A percentile compares a stretch with the other conserved stretches of the same genome.
Conservation (phyloP, 2,329 filamentous ascomycete genomes). For the Bisporella sp. region DNA sequence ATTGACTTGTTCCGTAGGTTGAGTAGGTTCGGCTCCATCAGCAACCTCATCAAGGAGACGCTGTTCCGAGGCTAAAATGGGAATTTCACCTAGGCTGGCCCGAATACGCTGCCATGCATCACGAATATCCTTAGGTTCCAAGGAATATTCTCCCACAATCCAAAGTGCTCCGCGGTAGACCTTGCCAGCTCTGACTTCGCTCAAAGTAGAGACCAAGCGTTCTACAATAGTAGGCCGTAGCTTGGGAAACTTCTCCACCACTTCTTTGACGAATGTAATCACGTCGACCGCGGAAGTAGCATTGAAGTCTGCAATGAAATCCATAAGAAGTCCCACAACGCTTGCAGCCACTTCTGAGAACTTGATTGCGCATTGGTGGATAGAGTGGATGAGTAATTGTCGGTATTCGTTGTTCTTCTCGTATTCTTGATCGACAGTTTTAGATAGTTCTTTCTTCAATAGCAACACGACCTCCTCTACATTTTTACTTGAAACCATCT, state of each 20-base stretch:
- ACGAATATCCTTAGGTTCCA: slow-evolving; percentile 88
- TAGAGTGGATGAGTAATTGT: slow-evolving; percentile 90
- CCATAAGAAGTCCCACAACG: slow-evolving; percentile 95
- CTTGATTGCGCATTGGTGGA: slow-evolving; percentile 97
- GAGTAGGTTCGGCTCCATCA: slow-evolving; percentile 58
- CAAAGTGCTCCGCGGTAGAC: slow-evolving; percentile 94
- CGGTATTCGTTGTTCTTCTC: slow-evolving; percentile 97
- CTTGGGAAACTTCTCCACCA: slow-evolving; percentile 94
- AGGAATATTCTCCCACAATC: slow-evolving; percentile 96
- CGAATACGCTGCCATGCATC: slow-evolving; percentile 97
- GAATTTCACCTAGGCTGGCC: slow-evolving; percentile 90
- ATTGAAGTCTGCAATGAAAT: slow-evolving; percentile 98
- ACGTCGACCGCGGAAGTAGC: slow-evolving; percentile 95
- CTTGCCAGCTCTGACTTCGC: slow-evolving; percentile 92
- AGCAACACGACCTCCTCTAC: slow-evolving; percentile 95
- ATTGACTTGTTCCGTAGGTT: slow-evolving; percentile 62
- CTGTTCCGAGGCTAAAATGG: slow-evolving; percentile 92
- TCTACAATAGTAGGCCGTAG: slow-evolving; percentile 81
- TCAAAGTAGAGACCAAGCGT: slow-evolving; percentile 80
- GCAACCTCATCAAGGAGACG: slow-evolving; percentile 77
- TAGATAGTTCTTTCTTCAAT: slow-evolving; percentile 93
- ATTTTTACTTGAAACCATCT: slow-evolving; percentile 99
- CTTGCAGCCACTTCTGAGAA: slow-evolving; percentile 97
- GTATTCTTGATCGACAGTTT: slow-evolving; percentile 97
- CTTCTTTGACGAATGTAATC: slow-evolving; percentile 97